phyloP scores from a whole-genome alignment of 2,329 filamentous ascomycete genomes.

The Botrytis medusae region DNA sequence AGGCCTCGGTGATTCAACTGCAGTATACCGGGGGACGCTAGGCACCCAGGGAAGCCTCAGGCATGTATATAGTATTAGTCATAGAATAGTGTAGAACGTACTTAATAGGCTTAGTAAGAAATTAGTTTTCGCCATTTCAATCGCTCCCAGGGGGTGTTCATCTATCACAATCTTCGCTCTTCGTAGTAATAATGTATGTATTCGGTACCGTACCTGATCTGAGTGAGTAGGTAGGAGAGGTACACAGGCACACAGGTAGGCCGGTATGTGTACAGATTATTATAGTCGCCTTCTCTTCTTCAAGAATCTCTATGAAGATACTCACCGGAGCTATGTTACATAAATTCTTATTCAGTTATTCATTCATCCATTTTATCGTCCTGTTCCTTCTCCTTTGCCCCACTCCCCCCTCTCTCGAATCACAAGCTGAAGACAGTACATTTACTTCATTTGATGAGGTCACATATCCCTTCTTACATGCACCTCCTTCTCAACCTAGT shows the following conservation, averaged over 20 bases:
- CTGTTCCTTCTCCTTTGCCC: not conserved
- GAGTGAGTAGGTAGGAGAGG: no score
- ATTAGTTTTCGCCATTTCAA: no score
- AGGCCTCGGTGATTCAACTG: no score
- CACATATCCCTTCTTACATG: not conserved
- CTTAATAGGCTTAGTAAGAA: no score
- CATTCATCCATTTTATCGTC: not conserved
- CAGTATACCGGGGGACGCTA: no score
- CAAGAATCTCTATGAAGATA: not conserved
- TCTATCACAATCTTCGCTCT: not conserved
- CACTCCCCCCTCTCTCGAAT: not conserved
- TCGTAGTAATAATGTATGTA: not conserved
- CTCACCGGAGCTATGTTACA: not conserved
- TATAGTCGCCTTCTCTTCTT: not conserved
- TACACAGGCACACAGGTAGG: no score
- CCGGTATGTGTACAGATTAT: not conserved
- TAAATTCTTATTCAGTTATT: not conserved
- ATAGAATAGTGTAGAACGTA: no score
- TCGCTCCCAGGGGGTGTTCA: not conserved
- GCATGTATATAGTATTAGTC: no score
- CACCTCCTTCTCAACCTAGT: not conserved
- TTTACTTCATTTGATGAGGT: not conserved
- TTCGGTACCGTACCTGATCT: not conserved
- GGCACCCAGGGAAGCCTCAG: no score
- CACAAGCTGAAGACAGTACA: not conserved